These are phyloP conservation scores for Coelastrella sp. DNA, from an alignment of 139 green algal genomes.

Conservation along the genomic window DNA sequence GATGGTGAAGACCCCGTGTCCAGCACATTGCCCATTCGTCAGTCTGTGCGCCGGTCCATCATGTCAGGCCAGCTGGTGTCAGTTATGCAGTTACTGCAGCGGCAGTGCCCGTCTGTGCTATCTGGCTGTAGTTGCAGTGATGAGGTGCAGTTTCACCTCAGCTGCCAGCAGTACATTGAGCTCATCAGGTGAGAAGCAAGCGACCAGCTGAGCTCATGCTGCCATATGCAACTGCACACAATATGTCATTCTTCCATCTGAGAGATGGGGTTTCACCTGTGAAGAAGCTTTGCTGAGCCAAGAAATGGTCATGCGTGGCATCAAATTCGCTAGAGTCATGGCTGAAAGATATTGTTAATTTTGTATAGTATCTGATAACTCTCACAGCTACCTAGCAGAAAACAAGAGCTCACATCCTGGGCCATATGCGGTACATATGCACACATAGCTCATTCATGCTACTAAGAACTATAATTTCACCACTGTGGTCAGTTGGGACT, in stretches of 20 bases:
- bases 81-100: constrained; percentile 28
- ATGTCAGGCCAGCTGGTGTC: constrained; percentile 20
- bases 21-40: not conserved
- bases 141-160: constrained; percentile 72
- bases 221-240: not conserved
- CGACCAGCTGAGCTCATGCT: not conserved
- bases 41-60: constrained; percentile 32
- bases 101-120: constrained; percentile 18
- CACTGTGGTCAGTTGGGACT: no score
- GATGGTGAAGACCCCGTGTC: constrained; percentile 16
- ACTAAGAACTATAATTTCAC: no score
- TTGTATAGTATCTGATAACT: no score
- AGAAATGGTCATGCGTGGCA: no score
- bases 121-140: constrained; percentile 9
- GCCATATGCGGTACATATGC: no score
- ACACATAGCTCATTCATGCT: no score
- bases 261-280: no score
- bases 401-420: no score
- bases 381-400: no score
- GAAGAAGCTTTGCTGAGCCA: no score
- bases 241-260: not conserved
- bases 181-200: constrained; percentile 66
- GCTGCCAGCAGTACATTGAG: constrained; percentile 86
- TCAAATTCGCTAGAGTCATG: no score
- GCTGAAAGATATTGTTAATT: no score